Conservation (phyloP, 257 asterid species). For the Coffea canephora region DNA sequence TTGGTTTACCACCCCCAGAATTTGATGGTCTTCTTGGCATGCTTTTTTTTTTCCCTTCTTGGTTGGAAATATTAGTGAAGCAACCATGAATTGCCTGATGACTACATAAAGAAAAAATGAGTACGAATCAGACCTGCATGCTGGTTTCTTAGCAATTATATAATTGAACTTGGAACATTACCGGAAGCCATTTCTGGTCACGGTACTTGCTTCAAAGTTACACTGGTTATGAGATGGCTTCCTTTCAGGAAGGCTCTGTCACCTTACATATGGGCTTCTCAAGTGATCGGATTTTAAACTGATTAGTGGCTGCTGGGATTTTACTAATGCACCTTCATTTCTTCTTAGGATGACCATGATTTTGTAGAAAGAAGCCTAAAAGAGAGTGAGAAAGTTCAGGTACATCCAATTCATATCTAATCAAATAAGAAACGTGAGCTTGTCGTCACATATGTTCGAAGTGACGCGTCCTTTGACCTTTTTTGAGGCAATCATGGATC, state of each 20-base stretch:
- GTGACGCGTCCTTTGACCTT: too few species aligned
- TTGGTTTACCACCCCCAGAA: not conserved
- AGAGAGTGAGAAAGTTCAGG: constrained; percentile 84
- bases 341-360: constrained; percentile 42
- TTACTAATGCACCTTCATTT: not conserved
- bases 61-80: not conserved
- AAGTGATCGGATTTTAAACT: not conserved
- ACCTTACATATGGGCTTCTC: not conserved
- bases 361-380: constrained; percentile 55
- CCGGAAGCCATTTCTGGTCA: too few species aligned
- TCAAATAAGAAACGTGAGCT: too few species aligned
- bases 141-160: not conserved
- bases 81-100: not conserved
- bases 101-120: too few species aligned
- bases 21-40: not conserved
- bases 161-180: not conserved
- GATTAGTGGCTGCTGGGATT: not conserved
- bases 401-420: constrained; percentile 9
- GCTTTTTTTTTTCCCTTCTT: not conserved
- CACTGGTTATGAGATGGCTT: not conserved
- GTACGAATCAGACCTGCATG: not conserved
- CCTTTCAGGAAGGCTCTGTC: not conserved
- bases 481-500: not conserved
- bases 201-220: not conserved
- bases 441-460: too few species aligned